These are phyloP conservation scores for Aureobasidium namibiae DNA, from an alignment of 2,329 filamentous ascomycete genomes.

Conservation along the genomic window DNA sequence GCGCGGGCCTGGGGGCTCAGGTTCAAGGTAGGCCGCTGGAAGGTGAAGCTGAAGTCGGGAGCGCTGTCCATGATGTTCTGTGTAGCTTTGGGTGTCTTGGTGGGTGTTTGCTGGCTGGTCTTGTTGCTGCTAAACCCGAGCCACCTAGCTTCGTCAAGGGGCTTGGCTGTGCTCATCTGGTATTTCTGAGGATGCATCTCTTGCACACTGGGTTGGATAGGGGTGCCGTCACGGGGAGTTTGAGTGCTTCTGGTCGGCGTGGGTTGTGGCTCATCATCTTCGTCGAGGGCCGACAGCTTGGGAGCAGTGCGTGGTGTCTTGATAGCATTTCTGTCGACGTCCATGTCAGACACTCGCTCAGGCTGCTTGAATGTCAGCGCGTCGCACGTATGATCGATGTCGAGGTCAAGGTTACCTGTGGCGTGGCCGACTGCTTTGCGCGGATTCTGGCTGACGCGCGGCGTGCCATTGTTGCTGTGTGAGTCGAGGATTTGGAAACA, in stretches of 20 bases:
- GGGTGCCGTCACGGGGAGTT: conserved; percentile 55
- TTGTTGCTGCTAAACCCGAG: conserved; percentile 75
- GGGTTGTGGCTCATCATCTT: conserved; percentile 34
- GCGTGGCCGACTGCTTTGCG: conserved; percentile 21
- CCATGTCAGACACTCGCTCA: conserved; percentile 26
- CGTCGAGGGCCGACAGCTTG: conserved; percentile 37
- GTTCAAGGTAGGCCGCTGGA: conserved; percentile 46
- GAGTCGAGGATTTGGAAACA: neutral
- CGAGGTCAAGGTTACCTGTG: conserved; percentile 15
- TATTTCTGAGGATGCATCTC: conserved; percentile 90
- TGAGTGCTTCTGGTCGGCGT: conserved; percentile 18
- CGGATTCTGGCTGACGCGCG: conserved; percentile 27
- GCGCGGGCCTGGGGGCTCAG: conserved; percentile 55
- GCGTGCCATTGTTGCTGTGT: conserved; percentile 22
- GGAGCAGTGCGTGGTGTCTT: conserved; percentile 26
- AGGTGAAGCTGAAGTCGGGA: conserved; percentile 59
- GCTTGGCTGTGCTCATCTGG: conserved; percentile 64
- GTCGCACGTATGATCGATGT: neutral
- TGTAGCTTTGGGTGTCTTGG: conserved; percentile 37
- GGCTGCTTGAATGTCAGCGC: neutral
- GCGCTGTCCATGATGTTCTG: conserved; percentile 31
- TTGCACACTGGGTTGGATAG: conserved; percentile 60
- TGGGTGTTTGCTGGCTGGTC: conserved; percentile 55
- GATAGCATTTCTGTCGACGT: conserved; percentile 22
- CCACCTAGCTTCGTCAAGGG: conserved; percentile 70